phyloP scores from a whole-genome alignment of 73 alveolate species.

The Paraurostyla sp. region DNA sequence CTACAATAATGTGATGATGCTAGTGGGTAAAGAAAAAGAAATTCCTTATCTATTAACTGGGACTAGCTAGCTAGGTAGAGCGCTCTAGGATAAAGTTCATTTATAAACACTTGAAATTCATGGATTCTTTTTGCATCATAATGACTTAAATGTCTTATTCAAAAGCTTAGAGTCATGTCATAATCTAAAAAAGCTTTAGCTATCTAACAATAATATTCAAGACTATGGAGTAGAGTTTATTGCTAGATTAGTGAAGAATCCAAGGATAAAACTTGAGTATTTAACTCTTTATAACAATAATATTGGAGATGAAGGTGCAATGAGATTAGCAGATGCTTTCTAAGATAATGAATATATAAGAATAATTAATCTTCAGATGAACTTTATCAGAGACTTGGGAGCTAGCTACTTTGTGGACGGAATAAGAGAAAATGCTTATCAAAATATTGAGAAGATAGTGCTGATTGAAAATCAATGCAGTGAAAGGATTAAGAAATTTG shows the following conservation, averaged over 20 bases:
- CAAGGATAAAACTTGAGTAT: background rate
- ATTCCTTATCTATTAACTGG: constrained; percentile 26
- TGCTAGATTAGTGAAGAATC: background rate
- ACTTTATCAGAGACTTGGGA: constrained; percentile 35
- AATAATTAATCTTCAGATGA: constrained; percentile 21
- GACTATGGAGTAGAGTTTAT: constrained; percentile 33
- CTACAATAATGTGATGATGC: constrained; percentile 8
- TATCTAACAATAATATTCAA: constrained; percentile 3
- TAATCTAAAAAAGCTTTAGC: background rate
- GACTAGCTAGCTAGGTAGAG: background rate
- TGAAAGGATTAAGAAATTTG: constrained; percentile 25
- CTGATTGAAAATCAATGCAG: constrained; percentile 24
- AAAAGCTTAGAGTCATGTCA: background rate
- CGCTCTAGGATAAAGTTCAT: background rate
- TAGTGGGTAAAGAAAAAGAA: constrained; percentile 4
- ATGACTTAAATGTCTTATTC: background rate
- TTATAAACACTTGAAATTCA: constrained; percentile 9
- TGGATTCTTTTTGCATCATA: constrained; percentile 16
- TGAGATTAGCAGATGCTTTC: constrained; percentile 20
- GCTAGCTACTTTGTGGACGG: constrained; percentile 36
- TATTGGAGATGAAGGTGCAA: constrained; percentile 33
- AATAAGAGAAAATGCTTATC: background rate
- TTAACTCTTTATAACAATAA: constrained; percentile 20
- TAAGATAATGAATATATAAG: background rate
- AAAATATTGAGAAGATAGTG: constrained; percentile 4